Evolutionary conservation across 2,329 filamentous ascomycete species (phyloP).

Genomic region (Hypoxylon sp.): DNA sequence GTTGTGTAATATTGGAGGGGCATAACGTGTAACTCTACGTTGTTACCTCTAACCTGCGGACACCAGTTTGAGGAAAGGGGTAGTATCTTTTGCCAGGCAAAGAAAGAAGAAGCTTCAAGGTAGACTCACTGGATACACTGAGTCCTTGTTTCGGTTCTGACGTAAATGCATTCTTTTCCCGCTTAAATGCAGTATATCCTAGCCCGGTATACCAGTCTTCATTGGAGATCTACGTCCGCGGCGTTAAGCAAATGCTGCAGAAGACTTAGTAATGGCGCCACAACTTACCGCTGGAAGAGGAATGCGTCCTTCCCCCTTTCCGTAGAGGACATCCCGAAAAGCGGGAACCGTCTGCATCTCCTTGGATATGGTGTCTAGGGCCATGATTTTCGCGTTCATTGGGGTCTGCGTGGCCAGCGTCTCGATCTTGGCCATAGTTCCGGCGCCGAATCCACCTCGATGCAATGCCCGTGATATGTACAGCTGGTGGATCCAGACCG

Average conservation of each 20-base stretch:
- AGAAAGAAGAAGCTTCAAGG: slow-evolving; percentile 5
- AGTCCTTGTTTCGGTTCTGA: slow-evolving; percentile 30
- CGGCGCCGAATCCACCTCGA: slow-evolving; percentile 52
- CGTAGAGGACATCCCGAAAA: slow-evolving; percentile 44
- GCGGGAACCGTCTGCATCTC: slow-evolving; percentile 48
- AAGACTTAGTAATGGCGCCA: slow-evolving; percentile 4
- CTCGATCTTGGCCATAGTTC: slow-evolving; percentile 54
- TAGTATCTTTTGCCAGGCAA: slow-evolving; percentile 14
- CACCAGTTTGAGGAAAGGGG: slow-evolving; percentile 11
- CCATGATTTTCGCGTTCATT: slow-evolving; percentile 51
- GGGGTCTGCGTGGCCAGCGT: slow-evolving; percentile 49
- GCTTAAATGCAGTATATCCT: slow-evolving; percentile 45
- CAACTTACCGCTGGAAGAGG: slow-evolving; percentile 46
- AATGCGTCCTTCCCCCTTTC: slow-evolving; percentile 44
- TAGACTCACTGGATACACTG: slow-evolving; percentile 36
- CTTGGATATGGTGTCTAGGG: slow-evolving; percentile 53
- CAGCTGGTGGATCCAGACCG: slow-evolving; percentile 56
- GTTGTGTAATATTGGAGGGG: slow-evolving; percentile 6
- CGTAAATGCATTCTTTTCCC: slow-evolving; percentile 35
- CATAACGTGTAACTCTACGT: slow-evolving; percentile 1
- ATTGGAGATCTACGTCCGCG: slow-evolving; percentile 41
- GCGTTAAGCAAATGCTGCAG: slow-evolving; percentile 21
- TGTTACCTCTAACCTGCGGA: slow-evolving; percentile 2
- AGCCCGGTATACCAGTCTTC: slow-evolving; percentile 47
- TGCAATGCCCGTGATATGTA: slow-evolving; percentile 57